Evolutionary conservation across 2,329 filamentous ascomycete genomes (phyloP).

Genomic region (Didymella segeticola): DNA sequence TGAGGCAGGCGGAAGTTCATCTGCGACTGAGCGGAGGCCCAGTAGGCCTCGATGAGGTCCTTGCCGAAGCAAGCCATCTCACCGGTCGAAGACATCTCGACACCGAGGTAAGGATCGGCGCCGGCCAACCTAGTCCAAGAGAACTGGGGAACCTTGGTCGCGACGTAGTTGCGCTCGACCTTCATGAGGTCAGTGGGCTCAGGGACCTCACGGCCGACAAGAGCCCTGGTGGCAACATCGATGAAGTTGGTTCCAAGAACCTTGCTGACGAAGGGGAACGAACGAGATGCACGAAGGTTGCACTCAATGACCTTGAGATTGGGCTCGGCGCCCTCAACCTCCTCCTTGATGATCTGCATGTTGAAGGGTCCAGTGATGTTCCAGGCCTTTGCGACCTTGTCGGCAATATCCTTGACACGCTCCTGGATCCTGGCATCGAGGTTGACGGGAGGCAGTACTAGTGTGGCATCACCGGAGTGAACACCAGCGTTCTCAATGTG

Average conservation of each 20-base stretch:
- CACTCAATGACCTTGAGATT: slow-evolving; percentile 96
- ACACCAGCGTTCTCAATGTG: slow-evolving; percentile 98
- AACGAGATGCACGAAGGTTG: slow-evolving; percentile 95
- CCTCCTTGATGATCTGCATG: slow-evolving; percentile 99
- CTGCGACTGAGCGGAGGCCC: slow-evolving; percentile 91
- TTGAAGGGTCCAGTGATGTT: slow-evolving; percentile 98
- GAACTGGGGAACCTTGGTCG: slow-evolving; percentile 98
- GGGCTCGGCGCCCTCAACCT: slow-evolving; percentile 75
- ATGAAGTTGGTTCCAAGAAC: slow-evolving; percentile 97
- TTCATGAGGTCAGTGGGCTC: slow-evolving; percentile 88
- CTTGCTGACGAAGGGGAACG: slow-evolving; percentile 98
- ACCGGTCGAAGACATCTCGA: slow-evolving; percentile 96
- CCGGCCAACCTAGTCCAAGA: slow-evolving; percentile 97
- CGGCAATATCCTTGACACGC: slow-evolving; percentile 91
- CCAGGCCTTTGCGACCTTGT: slow-evolving; percentile 97
- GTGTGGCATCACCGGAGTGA: slow-evolving; percentile 95
- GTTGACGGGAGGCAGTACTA: slow-evolving; percentile 85
- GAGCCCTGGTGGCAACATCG: slow-evolving; percentile 89
- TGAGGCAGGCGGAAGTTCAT: slow-evolving; percentile 99
- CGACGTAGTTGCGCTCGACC: slow-evolving; percentile 86
- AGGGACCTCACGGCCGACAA: slow-evolving; percentile 84
- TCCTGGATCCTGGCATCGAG: slow-evolving; percentile 79
- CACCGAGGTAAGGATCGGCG: slow-evolving; percentile 95
- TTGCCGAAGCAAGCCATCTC: slow-evolving; percentile 99
- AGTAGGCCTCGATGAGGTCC: slow-evolving; percentile 95